These are phyloP conservation scores for Penicillium ucsense DNA, from an alignment of 495 filamentous ascomycete genomes.

Conservation along the genomic window DNA sequence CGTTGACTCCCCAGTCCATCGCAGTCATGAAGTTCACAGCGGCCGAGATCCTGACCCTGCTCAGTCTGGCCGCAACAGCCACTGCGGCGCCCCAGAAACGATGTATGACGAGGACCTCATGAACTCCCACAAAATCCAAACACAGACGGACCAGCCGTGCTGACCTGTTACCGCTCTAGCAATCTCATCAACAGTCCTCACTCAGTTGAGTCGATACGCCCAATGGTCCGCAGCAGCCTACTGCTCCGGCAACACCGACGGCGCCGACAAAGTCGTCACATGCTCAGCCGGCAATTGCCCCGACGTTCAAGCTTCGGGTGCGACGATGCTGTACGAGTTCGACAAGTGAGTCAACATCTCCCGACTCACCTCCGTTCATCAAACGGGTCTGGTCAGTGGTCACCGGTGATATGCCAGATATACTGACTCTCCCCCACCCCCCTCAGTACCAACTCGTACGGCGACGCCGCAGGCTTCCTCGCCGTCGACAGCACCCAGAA, in stretches of 20 bases:
- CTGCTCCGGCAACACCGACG: conserved; percentile 43
- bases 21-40: not conserved
- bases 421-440: conserved; percentile 1
- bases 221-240: conserved; percentile 58
- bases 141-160: not conserved
- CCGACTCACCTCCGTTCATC: not conserved
- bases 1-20: no score
- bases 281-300: conserved; percentile 50
- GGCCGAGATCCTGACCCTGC: not conserved
- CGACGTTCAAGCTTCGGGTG: conserved; percentile 39
- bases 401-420: no score
- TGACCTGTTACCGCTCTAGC: not conserved
- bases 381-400: no score
- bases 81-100: not conserved
- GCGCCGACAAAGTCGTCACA: conserved; percentile 28
- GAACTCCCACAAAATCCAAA: not conserved
- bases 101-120: not conserved
- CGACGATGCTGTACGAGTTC: conserved; percentile 44
- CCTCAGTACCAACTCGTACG: conserved; percentile 33
- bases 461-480: conserved; percentile 56
- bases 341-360: conserved; percentile 32
- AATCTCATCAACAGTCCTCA: conserved; percentile 2
- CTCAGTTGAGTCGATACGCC: conserved; percentile 45
- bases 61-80: not conserved
- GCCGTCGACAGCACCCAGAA: conserved; percentile 47